Conservation (phyloP, 202 grass and related monocot genomes). For the Miscanthus sacchariflorus region DNA sequence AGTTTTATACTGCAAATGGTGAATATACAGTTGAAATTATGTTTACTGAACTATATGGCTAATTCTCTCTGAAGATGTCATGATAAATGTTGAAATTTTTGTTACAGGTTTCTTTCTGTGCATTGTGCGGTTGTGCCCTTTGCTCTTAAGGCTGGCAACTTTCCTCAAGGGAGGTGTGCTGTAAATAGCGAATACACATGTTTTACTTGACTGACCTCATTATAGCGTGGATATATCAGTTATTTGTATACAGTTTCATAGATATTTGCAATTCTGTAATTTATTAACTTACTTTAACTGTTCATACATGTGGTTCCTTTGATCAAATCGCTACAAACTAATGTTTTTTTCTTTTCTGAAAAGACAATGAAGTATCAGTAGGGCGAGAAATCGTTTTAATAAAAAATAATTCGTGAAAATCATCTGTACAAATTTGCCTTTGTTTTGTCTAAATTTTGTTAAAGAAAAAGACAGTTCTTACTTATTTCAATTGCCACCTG, state of each 20-base stretch:
- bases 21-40: not conserved
- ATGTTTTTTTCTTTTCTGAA: not conserved
- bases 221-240: slow-evolving; percentile 2
- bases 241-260: slow-evolving; percentile 18
- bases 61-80: not conserved
- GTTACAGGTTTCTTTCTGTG: slow-evolving; percentile 13
- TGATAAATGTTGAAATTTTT: slow-evolving; percentile 34
- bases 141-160: not conserved
- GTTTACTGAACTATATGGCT: not conserved
- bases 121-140: not conserved
- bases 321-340: not conserved
- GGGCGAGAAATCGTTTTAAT: not conserved
- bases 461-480: not conserved
- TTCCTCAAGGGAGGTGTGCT: slow-evolving; percentile 22
- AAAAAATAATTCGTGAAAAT: not conserved
- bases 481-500: not conserved
- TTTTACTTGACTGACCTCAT: slow-evolving; percentile 9
- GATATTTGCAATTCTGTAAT: not conserved
- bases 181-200: not conserved
- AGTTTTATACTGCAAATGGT: not conserved
- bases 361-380: not conserved
- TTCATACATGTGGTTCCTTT: not conserved
- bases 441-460: not conserved
- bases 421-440: not conserved
- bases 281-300: not conserved